phyloP scores from a whole-genome alignment of 2,329 filamentous ascomycete species.

The Calonectria naviculata region DNA sequence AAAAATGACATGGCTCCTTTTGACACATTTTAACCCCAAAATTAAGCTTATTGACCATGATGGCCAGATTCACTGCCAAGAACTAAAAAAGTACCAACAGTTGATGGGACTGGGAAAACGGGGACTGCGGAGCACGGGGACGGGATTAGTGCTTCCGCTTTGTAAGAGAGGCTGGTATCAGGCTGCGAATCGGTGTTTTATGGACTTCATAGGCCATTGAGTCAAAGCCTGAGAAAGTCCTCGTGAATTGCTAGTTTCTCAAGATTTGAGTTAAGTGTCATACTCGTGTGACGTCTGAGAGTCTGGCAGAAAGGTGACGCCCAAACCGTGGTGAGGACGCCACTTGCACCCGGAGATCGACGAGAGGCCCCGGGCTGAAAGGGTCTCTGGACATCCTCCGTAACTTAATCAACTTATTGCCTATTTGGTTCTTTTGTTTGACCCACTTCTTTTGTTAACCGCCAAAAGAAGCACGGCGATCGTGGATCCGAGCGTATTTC shows the following conservation, averaged over 20 bases:
- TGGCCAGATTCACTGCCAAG: background rate
- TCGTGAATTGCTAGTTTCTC: background rate
- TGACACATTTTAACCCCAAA: background rate
- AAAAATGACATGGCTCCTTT: background rate
- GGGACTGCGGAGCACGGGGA: background rate
- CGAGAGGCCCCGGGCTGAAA: background rate
- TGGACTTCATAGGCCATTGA: no score
- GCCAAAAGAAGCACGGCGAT: conserved; percentile 1
- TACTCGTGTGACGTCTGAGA: background rate
- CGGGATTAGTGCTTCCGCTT: background rate
- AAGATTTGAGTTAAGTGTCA: background rate
- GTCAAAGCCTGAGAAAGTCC: background rate
- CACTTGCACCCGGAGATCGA: background rate
- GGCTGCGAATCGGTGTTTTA: background rate
- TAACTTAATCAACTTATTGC: background rate
- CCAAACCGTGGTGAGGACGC: background rate
- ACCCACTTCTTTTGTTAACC: background rate
- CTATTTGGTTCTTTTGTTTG: background rate
- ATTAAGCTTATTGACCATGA: background rate
- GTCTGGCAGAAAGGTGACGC: background rate
- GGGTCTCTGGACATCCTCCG: background rate
- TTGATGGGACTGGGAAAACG: background rate
- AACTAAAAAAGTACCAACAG: background rate
- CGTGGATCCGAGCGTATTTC: background rate
- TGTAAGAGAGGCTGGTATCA: background rate